Percentiles rank a stretch among this genome's conserved stretches.
These are phyloP conservation scores for Cenchrus purpureus DNA, from an alignment of 176 grass and related monocot species.

Conservation along the genomic window DNA sequence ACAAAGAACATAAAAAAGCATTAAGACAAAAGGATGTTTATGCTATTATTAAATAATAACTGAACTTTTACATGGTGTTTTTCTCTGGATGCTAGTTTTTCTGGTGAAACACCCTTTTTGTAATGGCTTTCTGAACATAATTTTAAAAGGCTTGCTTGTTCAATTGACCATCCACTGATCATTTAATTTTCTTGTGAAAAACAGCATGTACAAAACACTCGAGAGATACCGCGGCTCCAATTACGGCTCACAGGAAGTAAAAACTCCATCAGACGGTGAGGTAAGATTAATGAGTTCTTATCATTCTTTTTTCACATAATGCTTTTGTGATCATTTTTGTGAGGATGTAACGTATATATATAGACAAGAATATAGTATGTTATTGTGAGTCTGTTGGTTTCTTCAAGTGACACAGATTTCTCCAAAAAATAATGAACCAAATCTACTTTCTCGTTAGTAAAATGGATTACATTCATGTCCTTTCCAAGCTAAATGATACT, in stretches of 20 bases:
- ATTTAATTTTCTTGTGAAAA: not conserved
- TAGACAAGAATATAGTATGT: not conserved
- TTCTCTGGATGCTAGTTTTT: not conserved
- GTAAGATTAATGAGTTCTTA: constrained; percentile 41
- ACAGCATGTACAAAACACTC: constrained; percentile 81
- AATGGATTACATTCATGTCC: not conserved
- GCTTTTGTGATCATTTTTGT: not conserved
- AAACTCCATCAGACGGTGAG: constrained; percentile 54
- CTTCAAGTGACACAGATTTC: not conserved
- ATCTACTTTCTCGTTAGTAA: not conserved
- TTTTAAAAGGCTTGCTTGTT: not conserved
- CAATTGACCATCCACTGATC: not conserved
- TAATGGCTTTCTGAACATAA: not conserved
- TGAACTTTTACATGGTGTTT: not conserved
- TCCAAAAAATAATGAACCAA: not conserved
- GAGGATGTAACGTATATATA: not conserved
- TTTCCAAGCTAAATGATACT: not conserved
- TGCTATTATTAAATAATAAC: not conserved
- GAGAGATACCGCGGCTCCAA: constrained; percentile 75
- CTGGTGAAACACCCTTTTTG: not conserved
- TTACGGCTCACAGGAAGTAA: constrained; percentile 55
- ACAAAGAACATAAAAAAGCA: not conserved
- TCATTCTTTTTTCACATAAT: not conserved
- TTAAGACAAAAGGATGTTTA: not conserved
- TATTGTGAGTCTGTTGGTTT: not conserved